Percentiles rank a stretch among this genome's conserved stretches.
Evolutionary conservation across 805 yeast genomes (phyloP).

Genomic region (Metschnikowia proteae): DNA sequence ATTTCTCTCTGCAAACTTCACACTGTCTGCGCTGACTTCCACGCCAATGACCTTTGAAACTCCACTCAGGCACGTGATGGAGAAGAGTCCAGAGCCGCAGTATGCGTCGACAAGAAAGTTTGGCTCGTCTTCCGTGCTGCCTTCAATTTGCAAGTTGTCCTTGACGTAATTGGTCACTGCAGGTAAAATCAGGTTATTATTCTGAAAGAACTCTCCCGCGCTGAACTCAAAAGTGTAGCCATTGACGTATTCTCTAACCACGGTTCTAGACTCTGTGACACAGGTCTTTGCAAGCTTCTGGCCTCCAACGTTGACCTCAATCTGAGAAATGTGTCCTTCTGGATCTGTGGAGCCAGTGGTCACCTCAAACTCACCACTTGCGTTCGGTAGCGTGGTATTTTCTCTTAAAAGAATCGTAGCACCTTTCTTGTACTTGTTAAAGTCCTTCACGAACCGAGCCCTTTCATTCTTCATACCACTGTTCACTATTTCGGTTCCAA

Average conservation of each 20-base stretch:
- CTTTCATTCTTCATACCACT: constrained; percentile 72
- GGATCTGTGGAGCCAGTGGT: constrained; percentile 43
- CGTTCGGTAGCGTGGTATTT: constrained; percentile 47
- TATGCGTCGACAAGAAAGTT: constrained; percentile 87
- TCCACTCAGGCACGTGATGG: constrained; percentile 76
- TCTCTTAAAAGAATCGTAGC: constrained; percentile 87
- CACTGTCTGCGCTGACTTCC: constrained; percentile 88
- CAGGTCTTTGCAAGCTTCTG: constrained; percentile 56
- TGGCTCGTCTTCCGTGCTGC: constrained; percentile 26
- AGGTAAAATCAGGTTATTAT: constrained; percentile 84
- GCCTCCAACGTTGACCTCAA: constrained; percentile 24
- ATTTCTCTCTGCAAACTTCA: constrained; percentile 78
- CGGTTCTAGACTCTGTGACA: constrained; percentile 72
- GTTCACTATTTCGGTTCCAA: constrained; percentile 80
- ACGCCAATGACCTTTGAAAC: constrained; percentile 90
- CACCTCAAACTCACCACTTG: constrained; percentile 21
- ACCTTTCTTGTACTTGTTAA: constrained; percentile 59
- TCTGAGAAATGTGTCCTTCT: constrained; percentile 27
- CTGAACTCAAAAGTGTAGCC: constrained; percentile 81
- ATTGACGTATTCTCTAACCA: constrained; percentile 71
- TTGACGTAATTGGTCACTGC: constrained; percentile 77
- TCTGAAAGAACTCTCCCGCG: constrained; percentile 96
- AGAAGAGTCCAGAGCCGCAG: constrained; percentile 94
- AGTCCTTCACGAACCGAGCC: constrained; percentile 45
- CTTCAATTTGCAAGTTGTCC: constrained; percentile 51